Evolutionary conservation across 805 yeast species (phyloP), one percentile per base, ranked within the genome.

Genomic region (Zygosaccharomyces bisporus): DNA sequence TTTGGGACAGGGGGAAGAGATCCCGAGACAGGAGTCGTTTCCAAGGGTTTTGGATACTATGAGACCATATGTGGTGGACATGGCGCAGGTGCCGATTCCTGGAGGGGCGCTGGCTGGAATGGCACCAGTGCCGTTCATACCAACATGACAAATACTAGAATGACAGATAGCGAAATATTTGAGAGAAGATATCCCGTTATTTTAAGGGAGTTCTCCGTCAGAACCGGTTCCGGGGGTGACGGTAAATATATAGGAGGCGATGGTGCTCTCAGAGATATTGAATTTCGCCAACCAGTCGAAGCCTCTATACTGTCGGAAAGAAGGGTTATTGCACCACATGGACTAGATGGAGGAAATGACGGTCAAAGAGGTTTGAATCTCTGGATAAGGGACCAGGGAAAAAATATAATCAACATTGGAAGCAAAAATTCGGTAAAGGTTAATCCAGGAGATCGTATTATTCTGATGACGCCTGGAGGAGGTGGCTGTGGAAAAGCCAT

Each of bases 1-100:
- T 91, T 90, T 70, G 97, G 97, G 18, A 78, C 76, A 20, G 86
- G 83, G 49, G 91, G 88, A 37, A 75, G 76, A 46, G 68, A 64
- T 44, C 67, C 66, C 8, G 60, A 72, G 66, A 69, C 81, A 59
- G 57, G 78, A 49, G 53, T 49, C 6, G 40, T 41, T 6, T 70
- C 73, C 64, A 66, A 72, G 6, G 88, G 90, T 0, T 88, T 87
- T 63, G 96, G 96, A 0, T 89, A 89, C 63, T 89, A 89, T 62
- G 96, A 89, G 61, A 90, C 97, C 0, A 88, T 90, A 48, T 93
- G 95, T 46, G 97, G 97, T 47, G 97, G 97, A 0, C 85, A 89
- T 34, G 97, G 97, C 39, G 97, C 97, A 2, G 77, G 78, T 6
- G 57, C 58, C 6, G 63, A 60, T 52, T 51, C 65, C 49, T 56